Conservation (phyloP, 2,329 filamentous ascomycete genomes). For the Fusarium udum region DNA sequence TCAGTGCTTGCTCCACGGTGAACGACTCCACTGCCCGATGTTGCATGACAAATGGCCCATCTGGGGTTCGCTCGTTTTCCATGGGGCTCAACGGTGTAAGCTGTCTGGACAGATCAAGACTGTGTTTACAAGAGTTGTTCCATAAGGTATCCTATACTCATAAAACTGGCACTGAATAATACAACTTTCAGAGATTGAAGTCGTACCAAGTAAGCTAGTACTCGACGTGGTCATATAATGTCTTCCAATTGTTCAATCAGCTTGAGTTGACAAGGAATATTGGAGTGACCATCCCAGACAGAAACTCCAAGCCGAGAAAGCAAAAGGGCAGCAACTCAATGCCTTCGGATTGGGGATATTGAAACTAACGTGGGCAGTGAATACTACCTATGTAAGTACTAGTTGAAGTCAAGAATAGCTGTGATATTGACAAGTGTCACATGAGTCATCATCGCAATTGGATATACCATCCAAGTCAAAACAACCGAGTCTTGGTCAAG, state of each 20-base stretch:
- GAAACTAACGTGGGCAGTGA: not conserved
- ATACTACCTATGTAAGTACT: too few species aligned
- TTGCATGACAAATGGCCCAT: constrained; percentile 39
- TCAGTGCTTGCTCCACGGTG: not conserved
- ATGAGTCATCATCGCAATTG: not conserved
- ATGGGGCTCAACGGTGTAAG: constrained; percentile 12
- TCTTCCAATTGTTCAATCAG: not conserved
- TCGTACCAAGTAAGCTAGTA: too few species aligned
- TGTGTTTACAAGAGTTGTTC: not conserved
- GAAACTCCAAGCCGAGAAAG: not conserved
- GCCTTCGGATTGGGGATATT: not conserved
- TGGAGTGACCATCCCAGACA: not conserved
- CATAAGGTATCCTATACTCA: not conserved
- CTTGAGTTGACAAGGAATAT: not conserved
- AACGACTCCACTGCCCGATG: constrained; percentile 20
- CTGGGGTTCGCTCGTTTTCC: constrained; percentile 35
- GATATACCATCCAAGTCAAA: not conserved
- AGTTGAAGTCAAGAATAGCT: not conserved
- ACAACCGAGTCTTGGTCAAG: not conserved
- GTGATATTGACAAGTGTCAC: not conserved
- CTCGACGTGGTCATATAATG: not conserved
- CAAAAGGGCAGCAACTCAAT: not conserved
- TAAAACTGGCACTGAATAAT: not conserved
- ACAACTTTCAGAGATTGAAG: too few species aligned
- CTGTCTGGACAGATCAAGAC: not conserved